A percentile compares a stretch with the other conserved stretches of the same genome.
Conservation (phyloP, 257 asterid species). For the Nicotiana sylvestris region DNA sequence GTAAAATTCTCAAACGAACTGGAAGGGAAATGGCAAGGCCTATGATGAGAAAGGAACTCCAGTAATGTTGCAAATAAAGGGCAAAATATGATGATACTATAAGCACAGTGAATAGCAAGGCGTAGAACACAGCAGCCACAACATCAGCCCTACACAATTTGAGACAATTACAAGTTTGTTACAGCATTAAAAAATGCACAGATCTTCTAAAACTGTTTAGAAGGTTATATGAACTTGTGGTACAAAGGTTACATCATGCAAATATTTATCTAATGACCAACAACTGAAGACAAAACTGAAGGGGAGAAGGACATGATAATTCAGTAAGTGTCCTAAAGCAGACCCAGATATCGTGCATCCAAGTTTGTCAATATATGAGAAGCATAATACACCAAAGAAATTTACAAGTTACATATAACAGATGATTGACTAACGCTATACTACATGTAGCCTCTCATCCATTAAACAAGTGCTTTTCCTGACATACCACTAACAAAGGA, state of each 20-base stretch:
- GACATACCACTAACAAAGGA: not conserved
- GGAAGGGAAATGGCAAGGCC: conserved; percentile 51
- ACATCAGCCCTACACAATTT: conserved; percentile 57
- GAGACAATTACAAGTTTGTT: conserved; percentile 8
- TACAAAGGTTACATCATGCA: not conserved
- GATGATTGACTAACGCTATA: not conserved
- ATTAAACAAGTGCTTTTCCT: not conserved
- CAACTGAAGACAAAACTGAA: not conserved
- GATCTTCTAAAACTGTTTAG: not conserved
- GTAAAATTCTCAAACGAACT: conserved; percentile 47
- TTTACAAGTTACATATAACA: not conserved
- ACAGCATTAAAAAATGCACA: not conserved
- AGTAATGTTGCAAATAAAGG: conserved; percentile 49
- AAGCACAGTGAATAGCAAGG: conserved; percentile 42
- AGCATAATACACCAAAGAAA: not conserved
- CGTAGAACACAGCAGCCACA: conserved; percentile 47
- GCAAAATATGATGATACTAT: conserved; percentile 51
- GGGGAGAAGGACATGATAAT: not conserved
- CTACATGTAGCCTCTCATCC: not conserved
- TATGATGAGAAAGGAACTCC: conserved; percentile 46
- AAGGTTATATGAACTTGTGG: not conserved
- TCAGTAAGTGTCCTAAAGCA: not conserved
- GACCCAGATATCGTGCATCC: not conserved
- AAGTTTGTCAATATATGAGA: not conserved
- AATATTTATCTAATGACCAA: conserved; percentile 1